Evolutionary conservation across 306 rosid species (phyloP).

Genomic region (Quercus robur): DNA sequence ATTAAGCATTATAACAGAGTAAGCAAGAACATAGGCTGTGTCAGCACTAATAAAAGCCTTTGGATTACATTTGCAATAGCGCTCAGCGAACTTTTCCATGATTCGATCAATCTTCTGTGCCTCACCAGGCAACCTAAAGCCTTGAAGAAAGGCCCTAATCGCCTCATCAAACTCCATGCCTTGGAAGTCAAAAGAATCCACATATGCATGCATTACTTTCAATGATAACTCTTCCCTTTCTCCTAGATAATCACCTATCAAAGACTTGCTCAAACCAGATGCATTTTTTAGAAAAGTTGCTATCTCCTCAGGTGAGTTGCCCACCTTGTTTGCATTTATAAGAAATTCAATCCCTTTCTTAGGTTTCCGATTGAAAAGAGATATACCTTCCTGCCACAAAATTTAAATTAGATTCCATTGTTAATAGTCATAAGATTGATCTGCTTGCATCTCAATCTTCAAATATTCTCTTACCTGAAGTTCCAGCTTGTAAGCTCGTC

Average conservation of each 20-base stretch:
- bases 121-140: slow-evolving; percentile 98
- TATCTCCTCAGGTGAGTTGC: slow-evolving; percentile 87
- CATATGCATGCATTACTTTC: slow-evolving; percentile 96
- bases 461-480: slow-evolving; percentile 67
- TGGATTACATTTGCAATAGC: slow-evolving; percentile 91
- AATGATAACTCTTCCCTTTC: slow-evolving; percentile 92
- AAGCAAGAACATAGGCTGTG: slow-evolving; percentile 98
- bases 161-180: slow-evolving; percentile 96
- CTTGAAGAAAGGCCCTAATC: slow-evolving; percentile 86
- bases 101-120: slow-evolving; percentile 97
- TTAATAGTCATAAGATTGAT: slow-evolving; percentile 18
- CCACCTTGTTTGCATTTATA: slow-evolving; percentile 94
- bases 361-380: slow-evolving; percentile 95
- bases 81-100: slow-evolving; percentile 98
- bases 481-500: slow-evolving; percentile 97
- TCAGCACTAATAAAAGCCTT: slow-evolving; percentile 95
- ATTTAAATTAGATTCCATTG: slow-evolving; percentile 41
- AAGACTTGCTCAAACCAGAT: slow-evolving; percentile 84
- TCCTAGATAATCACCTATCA: slow-evolving; percentile 96
- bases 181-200: slow-evolving; percentile 93
- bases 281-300: slow-evolving; percentile 96
- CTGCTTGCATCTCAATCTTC: slow-evolving; percentile 18
- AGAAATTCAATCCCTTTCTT: slow-evolving; percentile 96
- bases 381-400: slow-evolving; percentile 99
- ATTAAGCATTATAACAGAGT: slow-evolving; percentile 94